Base-by-base conservation (phyloP, 495 filamentous ascomycete genomes). In the Penicillium cosmopolitanum region DNA sequence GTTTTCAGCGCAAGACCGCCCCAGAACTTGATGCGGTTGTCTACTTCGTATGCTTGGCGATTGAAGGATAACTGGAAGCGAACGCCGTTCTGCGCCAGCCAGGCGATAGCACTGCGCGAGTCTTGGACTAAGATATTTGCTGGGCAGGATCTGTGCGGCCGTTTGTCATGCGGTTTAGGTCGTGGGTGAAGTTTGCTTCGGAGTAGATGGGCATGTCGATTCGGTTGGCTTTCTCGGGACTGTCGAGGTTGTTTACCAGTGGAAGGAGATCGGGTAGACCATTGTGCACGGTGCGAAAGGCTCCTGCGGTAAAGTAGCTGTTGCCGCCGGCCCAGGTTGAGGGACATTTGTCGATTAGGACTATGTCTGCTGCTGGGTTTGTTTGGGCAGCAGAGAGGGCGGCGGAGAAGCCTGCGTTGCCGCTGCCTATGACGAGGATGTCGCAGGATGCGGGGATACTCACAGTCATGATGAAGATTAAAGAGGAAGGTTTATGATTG, bases 401-500 rank as follows among this genome's bases (percentile, higher is more conserved):
- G 11, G 85, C 78, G 12, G 70, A 80, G 71, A 87, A 82, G 28
- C 84, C 85, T 15, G 85, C 85, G 62, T 86, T 86, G 21, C 84
- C 85, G 43, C 75, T 67, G 57, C 84, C 84, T 53, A 85, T 65
- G 6, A 88, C 73, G 0, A 87, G 69, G 51, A 87, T 75, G 62
- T 83, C 80, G 65, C 61, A 73, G 56, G 53, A 62, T 48, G 66
- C 63, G 63, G 56, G 66, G 25, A 53, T 53, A 2, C 4, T 48
- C 3, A 8, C 1, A 5, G 64, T 40, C 60, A 66, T 61, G 5
- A n/a, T 19, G 43, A 19, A 11, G 28, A 25, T n/a, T 23, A 35
- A 9, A 36, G 35, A 36, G 15, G 19, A 19, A 13, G 36, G 0
- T 9, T 31, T 31, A 31, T 31, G 28, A 31, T 8, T 31, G 28